Percentiles rank a stretch among this genome's conserved stretches.
Evolutionary conservation across 2,329 filamentous ascomycete species (phyloP).

Genomic region (Talaromyces rugulosus): DNA sequence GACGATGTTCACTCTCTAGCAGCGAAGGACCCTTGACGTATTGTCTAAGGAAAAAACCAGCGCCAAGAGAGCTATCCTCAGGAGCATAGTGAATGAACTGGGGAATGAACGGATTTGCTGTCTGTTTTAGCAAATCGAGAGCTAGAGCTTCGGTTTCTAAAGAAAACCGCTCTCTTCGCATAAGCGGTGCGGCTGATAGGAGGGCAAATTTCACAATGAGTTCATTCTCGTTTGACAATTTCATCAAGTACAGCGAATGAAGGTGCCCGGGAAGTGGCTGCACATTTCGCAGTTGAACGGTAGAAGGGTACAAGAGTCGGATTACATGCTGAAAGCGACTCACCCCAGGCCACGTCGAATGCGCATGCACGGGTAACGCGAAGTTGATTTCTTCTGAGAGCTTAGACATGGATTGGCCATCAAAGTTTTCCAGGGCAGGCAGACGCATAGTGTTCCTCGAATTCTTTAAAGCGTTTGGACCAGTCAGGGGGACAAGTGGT

Average conservation of each 20-base stretch:
- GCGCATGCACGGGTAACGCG: background rate
- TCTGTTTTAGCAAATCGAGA: conserved; percentile 32
- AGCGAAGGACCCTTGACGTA: conserved; percentile 32
- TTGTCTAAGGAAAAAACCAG: conserved; percentile 35
- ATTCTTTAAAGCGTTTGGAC: background rate
- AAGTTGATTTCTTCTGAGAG: conserved; percentile 10
- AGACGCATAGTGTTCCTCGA: conserved; percentile 8
- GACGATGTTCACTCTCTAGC: conserved; percentile 24
- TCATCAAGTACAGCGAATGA: conserved; percentile 32
- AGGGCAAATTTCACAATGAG: conserved; percentile 37
- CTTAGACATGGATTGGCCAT: conserved; percentile 7
- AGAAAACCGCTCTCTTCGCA: conserved; percentile 35
- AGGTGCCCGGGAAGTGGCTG: conserved; percentile 26
- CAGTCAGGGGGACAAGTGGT: background rate
- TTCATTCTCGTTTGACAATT: conserved; percentile 34
- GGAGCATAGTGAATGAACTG: conserved; percentile 35
- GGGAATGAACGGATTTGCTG: conserved; percentile 31
- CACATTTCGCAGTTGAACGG: conserved; percentile 24
- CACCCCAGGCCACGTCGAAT: conserved; percentile 14
- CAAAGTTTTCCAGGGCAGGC: conserved; percentile 8
- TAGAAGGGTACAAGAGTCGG: conserved; percentile 28
- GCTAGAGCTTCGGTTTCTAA: conserved; percentile 39
- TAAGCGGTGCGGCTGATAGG: conserved; percentile 29
- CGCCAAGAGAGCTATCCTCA: conserved; percentile 21
- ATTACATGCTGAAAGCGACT: conserved; percentile 26